Percentiles rank a stretch among this genome's conserved stretches.
phyloP scores from a whole-genome alignment of 2,329 filamentous ascomycete species.

The Monosporascus sp. region DNA sequence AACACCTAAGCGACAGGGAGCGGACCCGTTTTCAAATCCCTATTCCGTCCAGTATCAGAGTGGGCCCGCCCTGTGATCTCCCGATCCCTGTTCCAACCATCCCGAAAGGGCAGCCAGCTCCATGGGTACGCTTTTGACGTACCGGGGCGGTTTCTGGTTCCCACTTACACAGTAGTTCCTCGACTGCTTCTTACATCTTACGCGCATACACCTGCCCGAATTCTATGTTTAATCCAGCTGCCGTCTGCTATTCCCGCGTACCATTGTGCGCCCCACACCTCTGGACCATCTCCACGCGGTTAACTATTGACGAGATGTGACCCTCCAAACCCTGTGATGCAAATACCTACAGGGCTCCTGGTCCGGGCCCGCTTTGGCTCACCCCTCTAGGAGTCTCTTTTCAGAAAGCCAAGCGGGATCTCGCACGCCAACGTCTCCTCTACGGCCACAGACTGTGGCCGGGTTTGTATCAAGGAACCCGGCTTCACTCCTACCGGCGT shows the following conservation, averaged over 20 bases:
- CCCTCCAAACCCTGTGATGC: constrained; percentile 29
- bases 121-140: constrained; percentile 18
- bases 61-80: constrained; percentile 25
- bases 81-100: constrained; percentile 20
- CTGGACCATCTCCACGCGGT: constrained; percentile 23
- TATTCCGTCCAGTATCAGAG: constrained; percentile 24
- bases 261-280: constrained; percentile 24
- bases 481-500: constrained; percentile 47
- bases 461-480: constrained; percentile 43
- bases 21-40: constrained; percentile 9
- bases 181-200: constrained; percentile 19
- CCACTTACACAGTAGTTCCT: constrained; percentile 25
- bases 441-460: constrained; percentile 25
- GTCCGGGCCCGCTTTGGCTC: constrained; percentile 23
- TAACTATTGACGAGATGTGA: constrained; percentile 39
- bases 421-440: constrained; percentile 28
- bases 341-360: constrained; percentile 30
- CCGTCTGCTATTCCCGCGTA: constrained; percentile 24
- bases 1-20: background rate
- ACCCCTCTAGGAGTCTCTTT: constrained; percentile 25
- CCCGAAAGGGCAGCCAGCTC: constrained; percentile 22
- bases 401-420: constrained; percentile 32
- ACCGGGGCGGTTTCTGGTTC: constrained; percentile 26
- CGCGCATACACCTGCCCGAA: constrained; percentile 10
- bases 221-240: constrained; percentile 13